Evolutionary conservation across 2,329 filamentous ascomycete species (phyloP), one percentile per base, ranked within the genome.

Genomic region (Juglanconis oblonga): DNA sequence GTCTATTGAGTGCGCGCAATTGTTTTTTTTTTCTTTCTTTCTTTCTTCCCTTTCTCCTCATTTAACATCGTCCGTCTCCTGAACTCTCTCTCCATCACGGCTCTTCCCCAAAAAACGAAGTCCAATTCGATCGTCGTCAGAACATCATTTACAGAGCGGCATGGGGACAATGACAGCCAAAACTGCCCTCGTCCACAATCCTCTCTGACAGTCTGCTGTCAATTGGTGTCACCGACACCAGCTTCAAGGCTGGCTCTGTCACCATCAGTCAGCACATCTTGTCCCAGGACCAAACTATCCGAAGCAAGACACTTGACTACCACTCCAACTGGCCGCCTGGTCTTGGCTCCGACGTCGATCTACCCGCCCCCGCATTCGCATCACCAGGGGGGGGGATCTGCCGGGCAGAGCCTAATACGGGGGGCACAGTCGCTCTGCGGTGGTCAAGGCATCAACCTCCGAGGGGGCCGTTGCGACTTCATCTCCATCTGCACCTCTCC

Each of bases 121-220:
- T 24, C 24, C 24, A 24, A 24, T 24, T 24, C 24, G 24, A 24
- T 24, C 24, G 24, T 24, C 24, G 24, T 24, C 24, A 24, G 24
- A n/a, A 45, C 42, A 45, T 45, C 42, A 45, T 45, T 17, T 14
- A 32, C 31, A 14, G 47, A 14, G 14, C 44, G 38, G 6, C 9
- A 51, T 51, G 55, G 38, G 13, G 24, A 57, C 24, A 32, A 58
- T 58, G 55, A 36, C 49, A 58, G 29, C 49, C 38, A 44, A 40
- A 38, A 33, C 32, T 38, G 38, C 17, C 29, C 49, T 47, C 10
- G 38, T 50, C 29, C 32, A 52, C 40, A 52, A 38, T 14, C 55
- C 55, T 17, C 55, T 52, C 51, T 47, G 38, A 38, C 32, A 52
- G 55, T 40, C 24, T 45, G 49, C 48, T 57, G 55, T 51, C 36